A percentile compares a stretch with the other conserved stretches of the same genome.
Conservation (phyloP, 2,329 filamentous ascomycete species). For the Davidsoniella neocaledoniae region DNA sequence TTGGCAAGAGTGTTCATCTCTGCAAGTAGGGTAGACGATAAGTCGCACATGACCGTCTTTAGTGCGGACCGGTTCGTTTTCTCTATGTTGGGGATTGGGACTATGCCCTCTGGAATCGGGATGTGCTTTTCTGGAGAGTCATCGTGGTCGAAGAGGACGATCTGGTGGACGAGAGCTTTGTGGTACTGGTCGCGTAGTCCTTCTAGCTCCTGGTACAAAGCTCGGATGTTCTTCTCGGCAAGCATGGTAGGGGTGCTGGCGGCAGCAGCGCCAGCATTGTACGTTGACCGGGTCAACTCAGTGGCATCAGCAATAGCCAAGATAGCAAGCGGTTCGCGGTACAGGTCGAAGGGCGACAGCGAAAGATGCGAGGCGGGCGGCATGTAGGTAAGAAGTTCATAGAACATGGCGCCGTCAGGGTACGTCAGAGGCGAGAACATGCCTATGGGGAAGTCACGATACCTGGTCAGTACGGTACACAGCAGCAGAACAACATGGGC, state of each 20-base stretch:
- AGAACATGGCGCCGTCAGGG: constrained; percentile 70
- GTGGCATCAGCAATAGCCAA: constrained; percentile 71
- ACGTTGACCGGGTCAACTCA: constrained; percentile 41
- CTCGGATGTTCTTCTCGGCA: constrained; percentile 39
- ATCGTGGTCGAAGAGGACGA: constrained; percentile 63
- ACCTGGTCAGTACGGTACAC: not conserved
- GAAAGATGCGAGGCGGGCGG: constrained; percentile 66
- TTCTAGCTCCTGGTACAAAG: constrained; percentile 50
- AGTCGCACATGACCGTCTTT: constrained; percentile 64
- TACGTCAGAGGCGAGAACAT: constrained; percentile 89
- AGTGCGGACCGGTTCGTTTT: constrained; percentile 38
- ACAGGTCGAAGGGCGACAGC: constrained; percentile 77
- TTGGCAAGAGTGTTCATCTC: constrained; percentile 61
- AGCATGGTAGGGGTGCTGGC: constrained; percentile 4
- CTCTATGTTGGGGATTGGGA: constrained; percentile 46
- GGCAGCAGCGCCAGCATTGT: constrained; percentile 26
- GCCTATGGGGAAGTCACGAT: constrained; percentile 33
- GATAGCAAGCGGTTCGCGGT: constrained; percentile 66
- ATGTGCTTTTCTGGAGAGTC: constrained; percentile 30
- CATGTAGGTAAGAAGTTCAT: constrained; percentile 67
- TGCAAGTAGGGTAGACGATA: constrained; percentile 55
- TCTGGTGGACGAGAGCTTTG: constrained; percentile 59
- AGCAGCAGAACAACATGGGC: not conserved
- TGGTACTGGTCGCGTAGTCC: constrained; percentile 56
- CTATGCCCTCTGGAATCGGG: constrained; percentile 48